A percentile compares a stretch with the other conserved stretches of the same genome.
Conservation (phyloP, 108 stramenopile species). For the Cylindrotheca closterium region DNA sequence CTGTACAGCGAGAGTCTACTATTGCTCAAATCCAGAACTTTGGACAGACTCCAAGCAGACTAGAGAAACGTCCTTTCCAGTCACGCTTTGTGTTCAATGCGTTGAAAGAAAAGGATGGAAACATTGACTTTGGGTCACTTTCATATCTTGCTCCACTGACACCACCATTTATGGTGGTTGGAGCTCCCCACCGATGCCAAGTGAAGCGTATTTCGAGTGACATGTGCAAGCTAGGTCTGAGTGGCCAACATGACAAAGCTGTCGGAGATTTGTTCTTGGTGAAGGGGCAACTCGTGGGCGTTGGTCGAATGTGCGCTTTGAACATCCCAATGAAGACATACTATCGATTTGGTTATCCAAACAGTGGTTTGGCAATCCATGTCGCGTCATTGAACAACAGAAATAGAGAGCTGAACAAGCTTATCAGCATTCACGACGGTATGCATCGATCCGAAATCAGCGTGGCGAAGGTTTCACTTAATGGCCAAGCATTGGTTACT, state of each 20-base stretch:
- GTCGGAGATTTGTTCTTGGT: slow-evolving; percentile 86
- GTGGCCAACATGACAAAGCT: slow-evolving; percentile 63
- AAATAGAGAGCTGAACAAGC: slow-evolving; percentile 77
- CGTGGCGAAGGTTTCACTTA: slow-evolving; percentile 67
- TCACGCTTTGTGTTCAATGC: slow-evolving; percentile 44
- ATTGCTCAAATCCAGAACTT: slow-evolving; percentile 97
- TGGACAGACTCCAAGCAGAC: slow-evolving; percentile 95
- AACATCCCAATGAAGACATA: slow-evolving; percentile 76
- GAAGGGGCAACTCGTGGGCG: slow-evolving; percentile 80
- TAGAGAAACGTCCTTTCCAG: slow-evolving; percentile 80
- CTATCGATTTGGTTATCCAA: slow-evolving; percentile 74
- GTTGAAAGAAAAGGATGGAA: slow-evolving; percentile 55
- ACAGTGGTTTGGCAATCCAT: slow-evolving; percentile 85
- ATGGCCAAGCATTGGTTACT: slow-evolving; percentile 84
- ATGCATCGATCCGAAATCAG: slow-evolving; percentile 87
- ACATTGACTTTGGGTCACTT: slow-evolving; percentile 82
- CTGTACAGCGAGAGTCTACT: slow-evolving; percentile 86
- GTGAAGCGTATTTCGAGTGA: slow-evolving; percentile 58
- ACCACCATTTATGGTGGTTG: slow-evolving; percentile 94
- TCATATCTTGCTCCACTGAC: slow-evolving; percentile 81
- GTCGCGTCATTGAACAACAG: slow-evolving; percentile 62
- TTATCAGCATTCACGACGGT: slow-evolving; percentile 89
- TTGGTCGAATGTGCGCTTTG: slow-evolving; percentile 74
- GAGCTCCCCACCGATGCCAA: slow-evolving; percentile 80
- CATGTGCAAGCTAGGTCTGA: slow-evolving; percentile 67